phyloP scores from a whole-genome alignment of 202 grass and related monocot genomes.

The Tripidium arundinaceum region DNA sequence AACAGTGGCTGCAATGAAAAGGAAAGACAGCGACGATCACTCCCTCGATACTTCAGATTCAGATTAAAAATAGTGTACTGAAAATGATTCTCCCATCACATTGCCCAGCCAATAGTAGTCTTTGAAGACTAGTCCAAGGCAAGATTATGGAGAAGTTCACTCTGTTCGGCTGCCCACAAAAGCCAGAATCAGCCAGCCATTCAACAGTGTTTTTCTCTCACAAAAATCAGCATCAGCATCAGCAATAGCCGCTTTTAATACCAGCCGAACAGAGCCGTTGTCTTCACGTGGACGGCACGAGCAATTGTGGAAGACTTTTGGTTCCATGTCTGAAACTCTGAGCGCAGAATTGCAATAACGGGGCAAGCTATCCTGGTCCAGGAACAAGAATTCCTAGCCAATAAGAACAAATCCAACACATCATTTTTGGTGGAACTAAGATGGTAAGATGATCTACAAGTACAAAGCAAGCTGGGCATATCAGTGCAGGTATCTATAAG shows the following conservation, averaged over 20 bases:
- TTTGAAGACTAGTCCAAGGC: not conserved
- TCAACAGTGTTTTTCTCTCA: too few relatives aligned
- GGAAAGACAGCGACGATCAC: not conserved
- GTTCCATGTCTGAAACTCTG: not conserved
- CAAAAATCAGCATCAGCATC: too few relatives aligned
- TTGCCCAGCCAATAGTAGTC: not conserved
- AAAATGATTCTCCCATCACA: not conserved
- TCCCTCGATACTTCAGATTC: not conserved
- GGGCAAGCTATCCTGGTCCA: not conserved
- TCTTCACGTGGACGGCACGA: not conserved
- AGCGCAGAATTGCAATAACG: not conserved
- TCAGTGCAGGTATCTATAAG: not conserved
- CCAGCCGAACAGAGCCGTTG: too few relatives aligned
- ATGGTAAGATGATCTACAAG: not conserved
- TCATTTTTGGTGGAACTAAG: not conserved
- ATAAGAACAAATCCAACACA: not conserved
- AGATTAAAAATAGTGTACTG: not conserved
- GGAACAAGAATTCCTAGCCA: not conserved
- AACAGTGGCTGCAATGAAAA: not conserved
- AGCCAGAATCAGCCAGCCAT: too few relatives aligned
- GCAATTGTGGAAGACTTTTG: not conserved
- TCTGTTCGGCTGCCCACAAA: too few relatives aligned
- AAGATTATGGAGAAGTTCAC: not conserved
- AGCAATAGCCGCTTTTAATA: too few relatives aligned
- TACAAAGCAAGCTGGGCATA: not conserved